These are phyloP conservation scores for Atkinsonella texensis DNA, from an alignment of 2,329 filamentous ascomycete genomes.

Conservation along the genomic window DNA sequence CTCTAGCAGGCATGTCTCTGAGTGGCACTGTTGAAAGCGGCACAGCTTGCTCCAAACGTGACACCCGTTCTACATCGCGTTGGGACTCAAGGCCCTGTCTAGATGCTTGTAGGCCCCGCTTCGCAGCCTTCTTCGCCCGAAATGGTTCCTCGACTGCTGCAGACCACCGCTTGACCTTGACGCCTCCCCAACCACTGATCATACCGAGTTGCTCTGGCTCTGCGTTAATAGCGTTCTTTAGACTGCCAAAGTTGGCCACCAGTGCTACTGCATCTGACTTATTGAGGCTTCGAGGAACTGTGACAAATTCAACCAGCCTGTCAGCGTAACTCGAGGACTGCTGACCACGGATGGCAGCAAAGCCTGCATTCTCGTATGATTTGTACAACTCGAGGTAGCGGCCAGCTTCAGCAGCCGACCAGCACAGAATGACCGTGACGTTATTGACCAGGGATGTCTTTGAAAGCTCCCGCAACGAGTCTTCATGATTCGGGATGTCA, in stretches of 20 bases:
- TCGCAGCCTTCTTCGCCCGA: conserved; percentile 59
- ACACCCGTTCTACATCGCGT: conserved; percentile 11
- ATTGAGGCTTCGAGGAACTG: conserved; percentile 78
- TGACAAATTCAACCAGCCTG: conserved; percentile 83
- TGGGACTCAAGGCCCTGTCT: neutral
- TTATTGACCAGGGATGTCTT: conserved; percentile 92
- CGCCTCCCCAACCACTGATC: conserved; percentile 89
- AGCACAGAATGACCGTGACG: conserved; percentile 82
- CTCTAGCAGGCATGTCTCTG: conserved; percentile 24
- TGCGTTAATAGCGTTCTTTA: conserved; percentile 79
- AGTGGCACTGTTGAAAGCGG: conserved; percentile 28
- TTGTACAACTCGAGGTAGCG: conserved; percentile 94
- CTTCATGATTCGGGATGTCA: conserved; percentile 90
- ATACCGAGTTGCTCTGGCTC: conserved; percentile 71
- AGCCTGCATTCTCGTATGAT: conserved; percentile 73
- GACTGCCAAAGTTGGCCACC: conserved; percentile 82
- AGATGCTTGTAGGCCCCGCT: conserved; percentile 18
- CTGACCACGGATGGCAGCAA: conserved; percentile 72
- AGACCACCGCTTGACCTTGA: conserved; percentile 83
- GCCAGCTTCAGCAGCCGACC: conserved; percentile 86
- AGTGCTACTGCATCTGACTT: conserved; percentile 87
- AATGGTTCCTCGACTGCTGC: conserved; percentile 77
- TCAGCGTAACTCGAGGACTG: conserved; percentile 78
- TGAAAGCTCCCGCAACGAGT: conserved; percentile 74
- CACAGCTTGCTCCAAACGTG: conserved; percentile 25